Evolutionary conservation across 2,329 filamentous ascomycete species (phyloP), one percentile per base, ranked within the genome.

Genomic region (Blastomyces silverae): DNA sequence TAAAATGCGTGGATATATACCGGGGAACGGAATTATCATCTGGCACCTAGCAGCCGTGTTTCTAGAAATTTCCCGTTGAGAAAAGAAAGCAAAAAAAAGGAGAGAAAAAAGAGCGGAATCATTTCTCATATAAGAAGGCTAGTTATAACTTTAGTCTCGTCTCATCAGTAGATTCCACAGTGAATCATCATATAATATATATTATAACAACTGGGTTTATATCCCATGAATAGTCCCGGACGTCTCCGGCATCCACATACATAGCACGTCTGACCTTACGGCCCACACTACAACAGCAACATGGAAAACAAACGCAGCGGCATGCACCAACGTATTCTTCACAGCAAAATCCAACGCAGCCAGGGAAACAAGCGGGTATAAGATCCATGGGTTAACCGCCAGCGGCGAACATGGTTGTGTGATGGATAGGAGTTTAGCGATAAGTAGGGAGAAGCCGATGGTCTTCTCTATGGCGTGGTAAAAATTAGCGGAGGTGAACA

Each of bases 331-430:
- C 57, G 76, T 61, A 15, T 77, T 75, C 53, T 75, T 74, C 17
- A 50, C 66, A 13, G 78, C 67, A 20, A 84, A 75, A 67, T 92
- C 90, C 15, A 91, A 70, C 0, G 84, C 85, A 10, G 90, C 91
- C 8, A 93, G 74, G 3, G 83, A 76, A 4, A 95, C 77, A 1
- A 96, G 78, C 2, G 89, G 86, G 69, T 88, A 87, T 4, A 86
- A 81, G 4, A 92, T 77, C 74, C 84, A 84, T 7, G 85, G 79
- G 56, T 83, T 87, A n/a, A 85, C 81, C 55, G 86, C 85, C 65
- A 87, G 87, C 0, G 91, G 91, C 73, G 85, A 86, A 74, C 92
- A 96, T 0, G 88, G 84, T 58, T 83, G 81, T 2, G 84, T 81
- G 11, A 94, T 76, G 0, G 85, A 85, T 15, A 83, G 77, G 10